A percentile compares a stretch with the other conserved stretches of the same genome.
Conservation (phyloP, 129 eudicot genomes). For the Glebionis coronaria region DNA sequence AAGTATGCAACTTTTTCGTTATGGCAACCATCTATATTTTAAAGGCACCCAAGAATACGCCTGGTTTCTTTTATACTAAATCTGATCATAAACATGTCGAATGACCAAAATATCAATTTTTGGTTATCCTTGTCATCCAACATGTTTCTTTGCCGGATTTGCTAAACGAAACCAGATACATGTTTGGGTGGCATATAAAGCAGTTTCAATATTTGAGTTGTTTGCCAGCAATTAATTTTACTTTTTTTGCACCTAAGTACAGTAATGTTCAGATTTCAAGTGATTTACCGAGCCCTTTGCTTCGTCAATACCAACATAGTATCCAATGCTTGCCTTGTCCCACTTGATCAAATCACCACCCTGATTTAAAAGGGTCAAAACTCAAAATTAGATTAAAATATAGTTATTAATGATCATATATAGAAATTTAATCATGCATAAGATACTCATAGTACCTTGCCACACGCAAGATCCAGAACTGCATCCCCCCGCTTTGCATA, state of each 20-base stretch:
- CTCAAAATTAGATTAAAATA: constrained; percentile 12
- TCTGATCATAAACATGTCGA: no score
- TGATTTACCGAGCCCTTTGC: constrained; percentile 87
- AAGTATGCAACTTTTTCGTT: no score
- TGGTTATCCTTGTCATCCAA: no score
- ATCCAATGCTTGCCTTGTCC: constrained; percentile 94
- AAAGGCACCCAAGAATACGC: no score
- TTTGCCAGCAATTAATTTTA: no score
- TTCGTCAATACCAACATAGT: constrained; percentile 90
- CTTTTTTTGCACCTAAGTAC: background rate
- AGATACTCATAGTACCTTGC: constrained; percentile 58
- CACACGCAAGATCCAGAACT: constrained; percentile 99
- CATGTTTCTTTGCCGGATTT: no score
- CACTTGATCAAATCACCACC: constrained; percentile 98
- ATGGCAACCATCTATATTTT: no score
- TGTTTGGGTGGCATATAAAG: no score
- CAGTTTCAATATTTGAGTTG: no score
- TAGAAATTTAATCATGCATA: constrained; percentile 3
- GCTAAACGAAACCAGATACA: no score
- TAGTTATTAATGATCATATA: background rate
- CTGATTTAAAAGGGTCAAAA: constrained; percentile 30
- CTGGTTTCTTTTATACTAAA: no score
- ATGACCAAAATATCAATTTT: no score
- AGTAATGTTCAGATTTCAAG: background rate
- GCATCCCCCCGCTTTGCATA: constrained; percentile 83